Percentiles rank a stretch among this genome's conserved stretches.
These are phyloP conservation scores for Plasmodium sp. DNA, from an alignment of 169 alveolate genomes.

Conservation along the genomic window DNA sequence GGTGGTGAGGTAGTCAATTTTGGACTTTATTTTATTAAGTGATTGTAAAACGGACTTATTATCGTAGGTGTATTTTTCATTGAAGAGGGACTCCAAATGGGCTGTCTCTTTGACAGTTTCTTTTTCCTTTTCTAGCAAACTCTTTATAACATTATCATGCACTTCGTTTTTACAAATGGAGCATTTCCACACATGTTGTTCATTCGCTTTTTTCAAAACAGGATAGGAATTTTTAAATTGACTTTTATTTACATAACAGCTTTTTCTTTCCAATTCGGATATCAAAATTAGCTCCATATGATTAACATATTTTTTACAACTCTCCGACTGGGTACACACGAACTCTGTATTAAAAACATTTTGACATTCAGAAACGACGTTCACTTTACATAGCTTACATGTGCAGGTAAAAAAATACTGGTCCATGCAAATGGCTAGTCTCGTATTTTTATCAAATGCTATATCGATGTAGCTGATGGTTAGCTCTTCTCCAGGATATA, in stretches of 20 bases:
- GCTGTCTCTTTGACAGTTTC: constrained; percentile 43
- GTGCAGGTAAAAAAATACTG: constrained; percentile 67
- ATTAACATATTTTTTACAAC: constrained; percentile 45
- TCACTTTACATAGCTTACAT: constrained; percentile 67
- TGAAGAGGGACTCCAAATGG: constrained; percentile 33
- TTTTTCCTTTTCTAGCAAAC: constrained; percentile 45
- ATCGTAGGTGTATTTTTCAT: constrained; percentile 57
- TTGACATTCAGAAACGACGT: constrained; percentile 44
- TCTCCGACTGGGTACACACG: constrained; percentile 60
- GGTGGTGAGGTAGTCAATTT: constrained; percentile 39
- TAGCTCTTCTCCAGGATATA: constrained; percentile 70
- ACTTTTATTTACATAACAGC: constrained; percentile 31
- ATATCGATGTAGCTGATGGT: constrained; percentile 53
- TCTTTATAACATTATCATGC: constrained; percentile 36
- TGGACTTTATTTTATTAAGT: constrained; percentile 55
- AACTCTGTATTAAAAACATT: constrained; percentile 42
- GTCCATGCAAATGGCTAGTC: constrained; percentile 44
- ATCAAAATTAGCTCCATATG: constrained; percentile 55
- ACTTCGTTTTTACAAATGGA: constrained; percentile 49
- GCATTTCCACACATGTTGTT: constrained; percentile 43
- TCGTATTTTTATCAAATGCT: constrained; percentile 51
- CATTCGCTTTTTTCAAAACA: constrained; percentile 39
- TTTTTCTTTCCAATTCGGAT: constrained; percentile 45
- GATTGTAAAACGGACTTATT: constrained; percentile 60
- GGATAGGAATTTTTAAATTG: constrained; percentile 39